These are phyloP conservation scores for Colletotrichum graminicola DNA, from an alignment of 2,329 filamentous ascomycete species.

Conservation along the genomic window DNA sequence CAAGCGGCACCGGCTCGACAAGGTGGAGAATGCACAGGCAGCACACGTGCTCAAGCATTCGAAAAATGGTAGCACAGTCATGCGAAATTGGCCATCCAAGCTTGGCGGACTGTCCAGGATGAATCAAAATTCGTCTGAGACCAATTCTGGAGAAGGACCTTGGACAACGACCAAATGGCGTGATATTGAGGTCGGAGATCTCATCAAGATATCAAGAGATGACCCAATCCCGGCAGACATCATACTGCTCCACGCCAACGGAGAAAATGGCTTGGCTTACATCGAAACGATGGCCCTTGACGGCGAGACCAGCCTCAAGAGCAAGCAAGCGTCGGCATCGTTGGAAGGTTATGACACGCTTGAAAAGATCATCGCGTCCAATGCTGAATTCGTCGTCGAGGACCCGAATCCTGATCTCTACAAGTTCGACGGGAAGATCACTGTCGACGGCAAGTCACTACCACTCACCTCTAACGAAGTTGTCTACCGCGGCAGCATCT, in stretches of 20 bases:
- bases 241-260: constrained; percentile 80
- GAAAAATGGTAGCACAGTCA: background rate
- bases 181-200: constrained; percentile 63
- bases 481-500: constrained; percentile 85
- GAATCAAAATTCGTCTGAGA: constrained; percentile 47
- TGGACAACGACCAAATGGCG: constrained; percentile 65
- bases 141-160: constrained; percentile 57
- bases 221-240: constrained; percentile 88
- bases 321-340: constrained; percentile 75
- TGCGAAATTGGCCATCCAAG: background rate
- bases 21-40: constrained; percentile 77
- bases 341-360: constrained; percentile 70
- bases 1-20: constrained; percentile 83
- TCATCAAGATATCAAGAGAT: constrained; percentile 70
- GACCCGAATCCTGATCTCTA: constrained; percentile 84
- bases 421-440: constrained; percentile 78
- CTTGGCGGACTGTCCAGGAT: constrained; percentile 44
- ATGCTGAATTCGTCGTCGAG: constrained; percentile 77
- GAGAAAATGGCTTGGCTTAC: constrained; percentile 83
- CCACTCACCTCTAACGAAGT: constrained; percentile 87
- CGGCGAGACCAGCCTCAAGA: constrained; percentile 86
- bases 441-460: constrained; percentile 65
- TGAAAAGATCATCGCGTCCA: constrained; percentile 64
- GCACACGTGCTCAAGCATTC: constrained; percentile 54
- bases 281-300: constrained; percentile 88